These are phyloP conservation scores for Colletotrichum lentis DNA, from an alignment of 2,329 filamentous ascomycete species.

Conservation along the genomic window DNA sequence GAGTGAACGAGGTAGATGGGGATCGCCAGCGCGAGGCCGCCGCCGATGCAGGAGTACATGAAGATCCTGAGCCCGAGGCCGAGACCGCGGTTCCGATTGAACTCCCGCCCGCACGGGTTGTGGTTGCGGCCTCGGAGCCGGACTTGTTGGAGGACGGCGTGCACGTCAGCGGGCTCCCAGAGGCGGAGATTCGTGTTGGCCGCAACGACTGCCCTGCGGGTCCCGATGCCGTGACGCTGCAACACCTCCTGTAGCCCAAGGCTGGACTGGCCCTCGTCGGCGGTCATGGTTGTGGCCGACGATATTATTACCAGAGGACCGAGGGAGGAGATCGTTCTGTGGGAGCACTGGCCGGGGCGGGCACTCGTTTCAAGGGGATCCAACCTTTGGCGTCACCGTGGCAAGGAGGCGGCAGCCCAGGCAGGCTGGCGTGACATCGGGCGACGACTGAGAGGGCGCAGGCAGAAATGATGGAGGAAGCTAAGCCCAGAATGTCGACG, in stretches of 20 bases:
- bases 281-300: background rate
- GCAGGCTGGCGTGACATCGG: background rate
- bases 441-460: background rate
- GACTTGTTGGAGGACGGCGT: background rate
- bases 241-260: background rate
- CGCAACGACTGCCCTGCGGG: background rate
- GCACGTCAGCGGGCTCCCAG: background rate
- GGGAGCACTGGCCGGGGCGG: background rate
- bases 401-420: background rate
- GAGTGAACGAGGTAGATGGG: background rate
- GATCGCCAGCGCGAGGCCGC: background rate
- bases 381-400: background rate
- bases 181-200: background rate
- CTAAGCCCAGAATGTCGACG: background rate
- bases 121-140: background rate
- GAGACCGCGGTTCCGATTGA: background rate
- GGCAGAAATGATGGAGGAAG: background rate
- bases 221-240: background rate
- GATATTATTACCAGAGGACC: too few species aligned
- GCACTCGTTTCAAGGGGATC: background rate
- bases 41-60: background rate
- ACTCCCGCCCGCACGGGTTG: background rate
- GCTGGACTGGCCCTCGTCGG: background rate
- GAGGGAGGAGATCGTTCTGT: background rate
- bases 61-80: background rate